Conservation (phyloP, 2,329 filamentous ascomycete genomes). For the Nothomitra cinnamomea region DNA sequence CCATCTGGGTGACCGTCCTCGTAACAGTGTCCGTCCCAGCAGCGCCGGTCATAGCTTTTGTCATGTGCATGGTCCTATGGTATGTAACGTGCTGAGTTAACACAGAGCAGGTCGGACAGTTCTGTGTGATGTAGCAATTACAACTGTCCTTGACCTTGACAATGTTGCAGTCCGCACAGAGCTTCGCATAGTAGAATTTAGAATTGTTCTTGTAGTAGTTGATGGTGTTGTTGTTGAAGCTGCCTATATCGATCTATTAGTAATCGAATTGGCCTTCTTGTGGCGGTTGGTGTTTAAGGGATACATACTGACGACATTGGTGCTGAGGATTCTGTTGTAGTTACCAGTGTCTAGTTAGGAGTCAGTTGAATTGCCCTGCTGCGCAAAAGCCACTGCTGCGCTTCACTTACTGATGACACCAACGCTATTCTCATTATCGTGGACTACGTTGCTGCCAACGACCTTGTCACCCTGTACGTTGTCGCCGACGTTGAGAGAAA, state of each 20-base stretch:
- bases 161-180: neutral
- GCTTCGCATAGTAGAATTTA: constrained; percentile 1
- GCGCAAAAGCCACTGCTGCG: no score
- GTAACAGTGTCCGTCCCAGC: no score
- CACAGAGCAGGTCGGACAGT: neutral
- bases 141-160: neutral
- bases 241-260: neutral
- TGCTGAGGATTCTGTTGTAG: neutral
- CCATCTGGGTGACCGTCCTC: no score
- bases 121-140: neutral
- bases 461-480: neutral
- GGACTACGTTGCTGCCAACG: neutral
- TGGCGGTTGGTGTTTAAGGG: neutral
- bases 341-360: neutral
- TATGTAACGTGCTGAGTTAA: neutral
- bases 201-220: constrained; percentile 2
- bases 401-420: neutral
- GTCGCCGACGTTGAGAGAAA: neutral
- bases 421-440: neutral
- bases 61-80: neutral
- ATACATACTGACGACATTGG: neutral
- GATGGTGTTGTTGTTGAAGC: constrained; percentile 4
- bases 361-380: neutral
- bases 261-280: neutral
- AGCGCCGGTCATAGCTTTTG: no score